A percentile compares a stretch with the other conserved stretches of the same genome.
Conservation (phyloP, 129 eudicot species). For the Flaveria trinervia region DNA sequence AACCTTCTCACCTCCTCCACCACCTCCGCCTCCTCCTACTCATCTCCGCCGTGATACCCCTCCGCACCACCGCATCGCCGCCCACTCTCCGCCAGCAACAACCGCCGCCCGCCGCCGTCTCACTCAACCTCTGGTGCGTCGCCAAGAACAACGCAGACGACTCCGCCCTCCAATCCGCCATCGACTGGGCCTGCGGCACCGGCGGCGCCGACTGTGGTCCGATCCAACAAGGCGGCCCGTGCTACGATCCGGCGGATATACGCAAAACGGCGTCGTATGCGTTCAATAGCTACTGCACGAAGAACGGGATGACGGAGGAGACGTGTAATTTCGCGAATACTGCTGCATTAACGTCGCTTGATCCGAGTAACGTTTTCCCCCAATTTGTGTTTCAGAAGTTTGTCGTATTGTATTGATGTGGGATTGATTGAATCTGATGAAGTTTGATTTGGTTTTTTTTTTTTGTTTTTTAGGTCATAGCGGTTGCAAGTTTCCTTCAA, state of each 20-base stretch:
- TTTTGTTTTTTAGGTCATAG: constrained; percentile 56
- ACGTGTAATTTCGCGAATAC: constrained; percentile 61
- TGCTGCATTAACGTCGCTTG: constrained; percentile 77
- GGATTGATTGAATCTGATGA: constrained; percentile 16
- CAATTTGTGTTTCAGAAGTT: neutral
- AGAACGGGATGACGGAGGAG: constrained; percentile 66
- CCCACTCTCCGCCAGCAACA: constrained; percentile 27
- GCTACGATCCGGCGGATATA: constrained; percentile 66
- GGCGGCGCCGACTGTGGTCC: constrained; percentile 82
- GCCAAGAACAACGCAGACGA: constrained; percentile 97
- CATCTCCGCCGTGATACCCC: constrained; percentile 13
- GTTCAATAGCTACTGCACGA: constrained; percentile 71
- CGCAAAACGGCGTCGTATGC: constrained; percentile 82
- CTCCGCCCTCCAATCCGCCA: constrained; percentile 64
- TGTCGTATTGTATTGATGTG: neutral
- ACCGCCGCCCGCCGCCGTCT: constrained; percentile 23
- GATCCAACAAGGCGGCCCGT: constrained; percentile 71
- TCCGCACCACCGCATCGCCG: constrained; percentile 15
- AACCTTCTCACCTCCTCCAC: constrained; percentile 14
- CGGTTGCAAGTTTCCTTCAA: constrained; percentile 78
- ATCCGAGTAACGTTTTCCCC: constrained; percentile 59
- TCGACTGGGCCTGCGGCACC: constrained; percentile 87
- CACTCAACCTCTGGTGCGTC: constrained; percentile 83
- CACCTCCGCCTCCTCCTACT: constrained; percentile 33
- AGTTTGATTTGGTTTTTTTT: neutral